phyloP scores from a whole-genome alignment of 495 filamentous ascomycete species.

The Daldinia caldariorum region DNA sequence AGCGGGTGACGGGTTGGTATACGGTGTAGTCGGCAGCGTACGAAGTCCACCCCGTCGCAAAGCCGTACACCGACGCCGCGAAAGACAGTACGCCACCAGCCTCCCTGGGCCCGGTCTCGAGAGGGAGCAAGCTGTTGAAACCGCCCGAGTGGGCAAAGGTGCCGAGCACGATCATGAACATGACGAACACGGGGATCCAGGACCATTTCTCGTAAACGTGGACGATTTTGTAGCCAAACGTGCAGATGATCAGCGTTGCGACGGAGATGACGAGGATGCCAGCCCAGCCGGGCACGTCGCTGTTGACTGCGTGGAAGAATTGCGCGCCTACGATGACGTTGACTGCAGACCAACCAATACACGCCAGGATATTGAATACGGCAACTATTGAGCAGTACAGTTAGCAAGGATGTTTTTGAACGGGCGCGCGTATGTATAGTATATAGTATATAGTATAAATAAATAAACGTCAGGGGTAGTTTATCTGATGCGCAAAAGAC shows the following conservation, averaged over 20 bases:
- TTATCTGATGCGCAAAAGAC: conserved; percentile 38
- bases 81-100: conserved; percentile 75
- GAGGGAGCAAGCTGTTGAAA: conserved; percentile 74
- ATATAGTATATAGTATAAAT: neutral
- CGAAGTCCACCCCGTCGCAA: conserved; percentile 82
- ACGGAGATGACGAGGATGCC: conserved; percentile 81
- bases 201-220: conserved; percentile 82
- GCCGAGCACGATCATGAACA: conserved; percentile 81
- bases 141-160: conserved; percentile 78
- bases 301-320: conserved; percentile 79
- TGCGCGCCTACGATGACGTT: conserved; percentile 87
- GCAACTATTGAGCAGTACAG: conserved; percentile 61
- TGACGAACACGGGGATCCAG: conserved; percentile 79
- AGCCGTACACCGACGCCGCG: conserved; percentile 77
- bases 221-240: conserved; percentile 84
- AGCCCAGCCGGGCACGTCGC: conserved; percentile 73
- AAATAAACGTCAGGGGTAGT: neutral
- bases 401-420: conserved; percentile 16
- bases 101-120: conserved; percentile 66
- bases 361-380: conserved; percentile 78
- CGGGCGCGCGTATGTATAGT: too few species aligned
- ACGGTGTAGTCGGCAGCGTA: conserved; percentile 87
- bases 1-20: conserved; percentile 73
- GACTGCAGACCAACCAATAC: conserved; percentile 78
- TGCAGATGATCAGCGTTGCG: conserved; percentile 74